Base-by-base conservation (phyloP, 2,329 filamentous ascomycete species). In the Trichoderma atroviride region DNA sequence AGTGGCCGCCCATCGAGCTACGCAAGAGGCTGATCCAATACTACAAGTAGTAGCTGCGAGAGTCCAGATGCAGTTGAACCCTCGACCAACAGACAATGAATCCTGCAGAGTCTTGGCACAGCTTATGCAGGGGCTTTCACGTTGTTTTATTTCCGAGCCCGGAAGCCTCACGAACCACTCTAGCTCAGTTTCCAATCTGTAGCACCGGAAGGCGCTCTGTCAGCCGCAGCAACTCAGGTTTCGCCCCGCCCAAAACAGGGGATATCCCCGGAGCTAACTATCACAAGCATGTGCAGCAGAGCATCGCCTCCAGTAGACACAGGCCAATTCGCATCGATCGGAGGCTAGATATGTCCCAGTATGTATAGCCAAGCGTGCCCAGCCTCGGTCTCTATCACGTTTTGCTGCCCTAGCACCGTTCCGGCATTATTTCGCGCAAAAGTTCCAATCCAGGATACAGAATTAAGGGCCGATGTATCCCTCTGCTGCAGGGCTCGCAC, bases 131-230 rank as follows among this genome's bases (percentile, higher is more conserved):
- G 52, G 52, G 52, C 37, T 33, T 31, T 64, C 33, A 35, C 33
- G 61, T 27, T 43, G 62, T 27, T 43, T 65, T 31, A 56, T 56
- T 65, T 65, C 62, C 62, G 62, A 65, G 53, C 50, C 62, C 62
- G 62, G 62, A 55, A 56, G 50, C 56, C 62, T 53, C 33, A 53
- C 62, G 24, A 65, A 65, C 35, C 52, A 43, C 52, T 47, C 50
- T 65, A 65, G 62, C 62, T n/a, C 35, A 27, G 35, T 37, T 65
- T 65, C 35, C 52, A 65, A 56, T 65, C 27, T 9, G 27, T n/a
- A 27, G n/a, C 27, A 47, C 53, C 29, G 33, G 47, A 64, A 22
- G 61, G 33, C 61, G 50, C 7, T 37, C 47, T 47, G 52, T 65
- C 52, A 65, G 62, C 52, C 52, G 52, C 52, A 14, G 33, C 33